Conservation (phyloP, 345 rosid genomes). For the Murraya koenigii region DNA sequence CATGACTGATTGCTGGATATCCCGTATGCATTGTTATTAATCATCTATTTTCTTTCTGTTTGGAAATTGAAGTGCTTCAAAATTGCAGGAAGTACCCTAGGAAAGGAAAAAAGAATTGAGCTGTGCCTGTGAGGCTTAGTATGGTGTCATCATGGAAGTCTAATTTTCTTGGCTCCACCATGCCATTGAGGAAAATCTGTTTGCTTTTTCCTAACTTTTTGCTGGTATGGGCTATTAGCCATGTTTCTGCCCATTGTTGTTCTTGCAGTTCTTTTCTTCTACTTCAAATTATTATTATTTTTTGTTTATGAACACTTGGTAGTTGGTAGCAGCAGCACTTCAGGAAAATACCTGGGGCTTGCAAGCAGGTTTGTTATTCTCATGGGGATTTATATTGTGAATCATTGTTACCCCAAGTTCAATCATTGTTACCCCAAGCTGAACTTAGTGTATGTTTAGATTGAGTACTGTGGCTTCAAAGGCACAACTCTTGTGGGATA, state of each 20-base stretch:
- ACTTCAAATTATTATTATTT: not conserved
- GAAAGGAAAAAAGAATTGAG: not conserved
- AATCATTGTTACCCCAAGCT: not conserved
- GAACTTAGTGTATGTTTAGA: too few relatives aligned
- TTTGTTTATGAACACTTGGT: not conserved
- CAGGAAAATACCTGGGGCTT: not conserved
- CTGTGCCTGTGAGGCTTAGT: not conserved
- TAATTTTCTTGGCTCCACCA: not conserved
- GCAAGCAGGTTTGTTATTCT: not conserved
- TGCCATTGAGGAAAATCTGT: slow-evolving; percentile 11
- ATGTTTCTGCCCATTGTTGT: not conserved
- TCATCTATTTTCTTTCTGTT: not conserved
- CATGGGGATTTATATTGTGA: not conserved
- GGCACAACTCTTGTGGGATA: too few relatives aligned
- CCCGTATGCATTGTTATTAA: not conserved
- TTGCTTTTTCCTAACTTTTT: not conserved
- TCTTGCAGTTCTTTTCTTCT: not conserved
- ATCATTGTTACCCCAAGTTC: not conserved
- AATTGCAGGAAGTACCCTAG: not conserved
- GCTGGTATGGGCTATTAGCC: not conserved
- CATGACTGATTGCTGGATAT: not conserved
- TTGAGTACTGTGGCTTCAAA: too few relatives aligned
- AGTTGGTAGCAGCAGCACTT: not conserved
- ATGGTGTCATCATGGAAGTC: slow-evolving; percentile 4
- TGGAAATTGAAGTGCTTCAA: slow-evolving; percentile 1